Evolutionary conservation across 371 early-diverging fungal genomes (phyloP), one percentile per base, ranked within the genome.

Genomic region (Mucor lusitanicus): DNA sequence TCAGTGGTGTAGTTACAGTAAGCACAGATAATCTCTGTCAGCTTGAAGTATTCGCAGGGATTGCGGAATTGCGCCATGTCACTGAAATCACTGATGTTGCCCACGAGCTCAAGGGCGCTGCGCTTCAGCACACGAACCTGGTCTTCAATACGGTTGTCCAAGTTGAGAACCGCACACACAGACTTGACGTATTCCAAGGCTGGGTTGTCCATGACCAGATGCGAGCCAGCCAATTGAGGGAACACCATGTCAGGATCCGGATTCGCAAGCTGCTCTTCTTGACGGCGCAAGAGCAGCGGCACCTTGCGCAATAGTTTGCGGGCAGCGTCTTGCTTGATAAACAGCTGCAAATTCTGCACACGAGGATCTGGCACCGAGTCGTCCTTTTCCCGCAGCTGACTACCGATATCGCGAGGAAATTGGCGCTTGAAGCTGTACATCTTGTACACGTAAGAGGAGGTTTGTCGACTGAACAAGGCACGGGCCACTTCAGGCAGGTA

Each of bases 11-110:
- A 85, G 67, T 91, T 90, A 76, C 99, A 98, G 64, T 86, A 92
- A 35, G 86, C 84, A 74, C 99, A 98, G 25, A 94, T 89, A 19
- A 97, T 88, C n/a, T 92, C 91, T 1, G 88, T 81, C 23, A 98
- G 73, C 37, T 90, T 85, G 73, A 93, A 83, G 19, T 87, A 86
- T 59, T 90, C 88, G 69, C 93, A 93, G 0, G 95, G 94, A 59
- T 92, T 91, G 27, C 67, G 72, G 77, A 96, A 96, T 63, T 83
- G 80, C 0, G 97, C 88, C 42, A 88, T 85, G 6, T 77, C 68
- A 6, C 88, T 85, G 71, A 97, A 97, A 72, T 97, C 97, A 67
- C 92, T 88, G 23, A 92, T 63, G 46, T 83, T 84, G 4, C 78
- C 77, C 13, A 97, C 86, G 53, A 91, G 61, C 35, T 79, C 85